Evolutionary conservation across 208 protist genomes (phyloP), one percentile per base, ranked within the genome.

Genomic region (Wallacemonas sp.): DNA sequence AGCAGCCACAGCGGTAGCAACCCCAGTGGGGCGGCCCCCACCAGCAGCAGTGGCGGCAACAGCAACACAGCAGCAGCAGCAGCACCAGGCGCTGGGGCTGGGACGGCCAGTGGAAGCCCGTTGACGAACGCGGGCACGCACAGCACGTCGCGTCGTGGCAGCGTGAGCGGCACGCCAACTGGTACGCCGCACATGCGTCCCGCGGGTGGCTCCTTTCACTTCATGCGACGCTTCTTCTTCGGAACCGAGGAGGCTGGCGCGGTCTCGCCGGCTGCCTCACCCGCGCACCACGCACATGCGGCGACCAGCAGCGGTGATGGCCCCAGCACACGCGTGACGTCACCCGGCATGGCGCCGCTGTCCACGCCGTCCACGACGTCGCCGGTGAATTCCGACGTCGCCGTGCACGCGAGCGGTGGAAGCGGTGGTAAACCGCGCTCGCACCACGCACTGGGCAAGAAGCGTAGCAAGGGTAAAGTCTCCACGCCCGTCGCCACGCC

Each of bases 211-310:
- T 55, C 61, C n/a, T 66, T 66, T 46, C 38, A 29, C 61, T 66
- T 66, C 29, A 49, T 66, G 43, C 23, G 46, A 2, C 61, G 61
- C n/a, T 30, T 65, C 33, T 57, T 66, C 61, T 66, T 66, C 34
- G 61, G 61, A 5, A 16, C 12, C 24, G 24, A n/a, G 9, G 27
- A 27, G 19, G 27, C 21, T 27, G 9, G 49, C 24, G 9, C n/a
- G n/a, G n/a, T n/a, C n/a, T n/a, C n/a, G n/a, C n/a, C n/a, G n/a
- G n/a, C n/a, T n/a, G n/a, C n/a, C n/a, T n/a, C n/a, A n/a, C n/a
- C n/a, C 19, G 19, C n/a, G 49, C 24, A 57, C 5, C 17, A 17
- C 21, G 24, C n/a, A n/a, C 21, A 5, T 5, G 19, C 49, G 49
- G 49, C 11, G 29, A 54, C 8, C 33, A 65, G 60, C 43, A 24